These are phyloP conservation scores for Zoysia matrella DNA, from an alignment of 202 grass and related monocot species.

Conservation along the genomic window DNA sequence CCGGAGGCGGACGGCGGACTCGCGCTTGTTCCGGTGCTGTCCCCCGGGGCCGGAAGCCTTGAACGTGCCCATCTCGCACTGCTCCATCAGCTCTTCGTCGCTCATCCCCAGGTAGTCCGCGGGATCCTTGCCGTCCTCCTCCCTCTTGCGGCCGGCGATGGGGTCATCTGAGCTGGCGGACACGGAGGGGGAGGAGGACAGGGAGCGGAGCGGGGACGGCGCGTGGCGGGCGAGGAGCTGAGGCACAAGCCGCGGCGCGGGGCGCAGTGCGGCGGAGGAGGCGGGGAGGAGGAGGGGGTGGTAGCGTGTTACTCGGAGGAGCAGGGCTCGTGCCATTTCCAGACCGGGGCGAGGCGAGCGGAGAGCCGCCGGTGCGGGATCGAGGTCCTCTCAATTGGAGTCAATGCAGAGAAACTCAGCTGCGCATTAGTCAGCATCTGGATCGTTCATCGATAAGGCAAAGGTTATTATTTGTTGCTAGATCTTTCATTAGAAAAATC, in stretches of 20 bases:
- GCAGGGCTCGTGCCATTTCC: constrained; percentile 41
- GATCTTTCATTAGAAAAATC: too few relatives aligned
- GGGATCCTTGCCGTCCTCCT: not conserved
- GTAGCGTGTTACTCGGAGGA: constrained; percentile 37
- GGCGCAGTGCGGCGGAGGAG: not conserved
- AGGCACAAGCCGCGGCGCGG: constrained; percentile 2
- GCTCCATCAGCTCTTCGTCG: constrained; percentile 80
- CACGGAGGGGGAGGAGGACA: constrained; percentile 9
- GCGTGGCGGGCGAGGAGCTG: constrained; percentile 29
- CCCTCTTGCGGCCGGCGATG: constrained; percentile 7
- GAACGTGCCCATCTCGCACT: constrained; percentile 91
- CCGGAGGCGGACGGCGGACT: constrained; percentile 77
- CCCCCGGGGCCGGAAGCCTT: constrained; percentile 89
- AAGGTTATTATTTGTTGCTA: too few relatives aligned
- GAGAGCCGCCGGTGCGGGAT: not conserved
- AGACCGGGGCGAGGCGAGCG: not conserved
- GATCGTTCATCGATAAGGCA: too few relatives aligned
- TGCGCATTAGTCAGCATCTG: too few relatives aligned
- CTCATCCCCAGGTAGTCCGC: constrained; percentile 65
- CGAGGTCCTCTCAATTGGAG: too few relatives aligned
- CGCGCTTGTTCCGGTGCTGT: constrained; percentile 97
- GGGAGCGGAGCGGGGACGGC: constrained; percentile 30
- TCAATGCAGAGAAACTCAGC: too few relatives aligned
- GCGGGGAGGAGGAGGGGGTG: not conserved
- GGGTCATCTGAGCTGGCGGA: constrained; percentile 43